Percentiles rank a stretch among this genome's conserved stretches.
Conservation (phyloP, 2,329 filamentous ascomycete genomes). For the Malbranchea zuffiana region DNA sequence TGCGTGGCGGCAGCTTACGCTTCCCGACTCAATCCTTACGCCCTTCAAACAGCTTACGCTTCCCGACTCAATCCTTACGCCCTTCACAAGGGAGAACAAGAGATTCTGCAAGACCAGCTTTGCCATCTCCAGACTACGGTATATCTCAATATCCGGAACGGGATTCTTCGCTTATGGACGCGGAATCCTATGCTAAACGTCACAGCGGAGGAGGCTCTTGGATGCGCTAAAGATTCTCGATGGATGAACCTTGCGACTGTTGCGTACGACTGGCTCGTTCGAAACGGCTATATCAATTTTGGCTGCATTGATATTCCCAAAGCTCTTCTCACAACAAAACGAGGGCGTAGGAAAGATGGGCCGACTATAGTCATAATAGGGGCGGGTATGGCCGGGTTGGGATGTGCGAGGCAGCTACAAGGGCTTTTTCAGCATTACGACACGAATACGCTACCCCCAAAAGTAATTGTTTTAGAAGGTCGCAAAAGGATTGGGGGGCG, state of each 20-base stretch:
- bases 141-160: conserved; percentile 92
- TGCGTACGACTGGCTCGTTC: conserved; percentile 84
- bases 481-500: conserved; percentile 78
- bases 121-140: conserved; percentile 83
- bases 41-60: conserved; percentile 75
- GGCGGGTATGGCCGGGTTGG: conserved; percentile 86
- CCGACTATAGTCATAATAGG: conserved; percentile 79
- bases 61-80: conserved; percentile 84
- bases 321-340: conserved; percentile 27
- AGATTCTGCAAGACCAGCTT: conserved; percentile 66
- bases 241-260: conserved; percentile 85
- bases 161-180: conserved; percentile 81
- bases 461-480: conserved; percentile 74
- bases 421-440: conserved; percentile 74
- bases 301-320: conserved; percentile 69
- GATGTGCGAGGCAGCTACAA: conserved; percentile 83
- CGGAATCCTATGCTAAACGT: conserved; percentile 75
- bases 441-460: conserved; percentile 55
- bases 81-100: conserved; percentile 74
- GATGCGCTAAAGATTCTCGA: conserved; percentile 73
- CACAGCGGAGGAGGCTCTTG: conserved; percentile 72
- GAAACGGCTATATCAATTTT: conserved; percentile 91
- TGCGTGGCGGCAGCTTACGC: conserved; percentile 82
- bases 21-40: conserved; percentile 80
- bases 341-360: conserved; percentile 39